Evolutionary conservation across 2,329 filamentous ascomycete genomes (phyloP).

Genomic region (Colletotrichum sp.): DNA sequence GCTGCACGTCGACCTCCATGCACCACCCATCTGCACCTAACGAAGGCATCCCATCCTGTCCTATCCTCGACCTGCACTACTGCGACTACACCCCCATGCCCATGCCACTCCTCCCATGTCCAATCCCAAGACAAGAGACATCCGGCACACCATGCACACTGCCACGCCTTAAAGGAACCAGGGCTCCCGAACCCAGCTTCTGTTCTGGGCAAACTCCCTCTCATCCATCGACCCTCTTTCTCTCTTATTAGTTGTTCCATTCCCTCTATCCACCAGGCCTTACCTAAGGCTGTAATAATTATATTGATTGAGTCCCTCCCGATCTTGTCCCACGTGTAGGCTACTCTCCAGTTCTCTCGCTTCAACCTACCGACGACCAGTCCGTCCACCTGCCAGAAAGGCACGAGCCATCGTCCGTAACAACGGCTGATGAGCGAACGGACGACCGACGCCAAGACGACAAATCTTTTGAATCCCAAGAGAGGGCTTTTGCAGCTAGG

Average conservation of each 20-base stretch:
- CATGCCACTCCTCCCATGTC: conserved; percentile 8
- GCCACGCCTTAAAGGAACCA: conserved; percentile 20
- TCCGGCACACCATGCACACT: not conserved
- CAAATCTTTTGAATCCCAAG: not conserved
- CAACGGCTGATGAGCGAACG: conserved; percentile 4
- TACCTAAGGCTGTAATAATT: not conserved
- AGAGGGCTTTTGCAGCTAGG: not conserved
- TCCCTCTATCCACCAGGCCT: not conserved
- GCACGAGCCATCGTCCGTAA: conserved; percentile 10
- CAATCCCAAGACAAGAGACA: conserved; percentile 1
- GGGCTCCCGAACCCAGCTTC: conserved; percentile 18
- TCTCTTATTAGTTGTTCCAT: not conserved
- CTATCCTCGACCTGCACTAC: not conserved
- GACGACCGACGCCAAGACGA: conserved; percentile 1
- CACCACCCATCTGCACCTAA: not conserved
- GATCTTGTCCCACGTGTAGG: not conserved
- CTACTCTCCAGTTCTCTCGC: not conserved
- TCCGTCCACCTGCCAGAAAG: conserved; percentile 8
- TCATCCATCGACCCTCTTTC: not conserved
- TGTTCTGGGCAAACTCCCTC: not conserved
- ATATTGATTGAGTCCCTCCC: not conserved
- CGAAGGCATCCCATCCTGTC: conserved; percentile 1
- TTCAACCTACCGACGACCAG: not conserved
- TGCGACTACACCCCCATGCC: not conserved
- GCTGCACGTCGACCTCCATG: conserved; percentile 9